Evolutionary conservation across 2,329 filamentous ascomycete genomes (phyloP), one percentile per base, ranked within the genome.

Genomic region (Coniochaeta ligniaria): DNA sequence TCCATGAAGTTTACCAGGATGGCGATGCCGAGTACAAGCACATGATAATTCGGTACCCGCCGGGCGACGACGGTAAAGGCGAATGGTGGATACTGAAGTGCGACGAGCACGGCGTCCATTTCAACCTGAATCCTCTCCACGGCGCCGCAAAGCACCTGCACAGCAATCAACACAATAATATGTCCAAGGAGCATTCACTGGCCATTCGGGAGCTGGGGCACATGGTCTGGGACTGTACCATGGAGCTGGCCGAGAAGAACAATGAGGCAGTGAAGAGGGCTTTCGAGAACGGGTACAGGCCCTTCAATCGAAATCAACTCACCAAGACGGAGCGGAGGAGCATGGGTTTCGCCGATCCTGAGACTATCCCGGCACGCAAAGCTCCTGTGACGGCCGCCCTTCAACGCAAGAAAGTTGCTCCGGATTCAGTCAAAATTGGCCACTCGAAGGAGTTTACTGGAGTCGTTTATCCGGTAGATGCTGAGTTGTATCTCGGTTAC

Each of bases 61-160:
- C 24, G 0, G 60, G 60, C 12, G 69, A 66, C 7, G 26, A n/a
- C 16, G 50, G 50, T 4, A 55, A 55, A 24, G 60, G 63, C 0
- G 60, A 68, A 5, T 77, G 68, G 64, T 78, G 75, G 59, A 75
- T 78, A 6, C 60, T 76, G 2, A 73, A 71, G 59, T 78, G 76
- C 65, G 72, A 75, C 36, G 68, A 75, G 58, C 75, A 78, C 20
- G 58, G 62, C 0, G 65, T 75, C 8, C 73, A 74, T 26, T 77
- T 78, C 61, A 72, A 68, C 12, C 60, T 60, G 12, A 70, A 71
- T 36, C 70, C 75, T 0, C 60, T 76, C 1, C 59, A 62, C 7
- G 76, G 74, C 20, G 75, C 75, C 1, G 74, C 74, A 0, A 76
- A 75, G 59, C 76, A 78, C 56, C 64, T 78, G 0, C 67, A 68